Base-by-base conservation (phyloP, 805 yeast species). In the Wickerhamiella slavikovae region DNA sequence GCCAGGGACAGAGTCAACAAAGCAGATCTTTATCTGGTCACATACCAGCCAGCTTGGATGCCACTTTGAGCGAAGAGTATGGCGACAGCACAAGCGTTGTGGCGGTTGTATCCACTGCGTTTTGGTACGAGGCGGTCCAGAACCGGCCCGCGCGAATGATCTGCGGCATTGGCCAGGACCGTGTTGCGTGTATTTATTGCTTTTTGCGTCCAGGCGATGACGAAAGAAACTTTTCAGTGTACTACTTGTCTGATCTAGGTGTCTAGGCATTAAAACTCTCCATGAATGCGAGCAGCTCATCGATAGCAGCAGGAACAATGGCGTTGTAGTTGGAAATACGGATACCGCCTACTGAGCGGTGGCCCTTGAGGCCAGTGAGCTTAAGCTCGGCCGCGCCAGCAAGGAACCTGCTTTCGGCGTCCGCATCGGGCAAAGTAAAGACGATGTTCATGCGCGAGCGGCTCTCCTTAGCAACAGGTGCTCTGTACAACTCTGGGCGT, bases 291-390 rank as follows among this genome's bases (percentile, higher is more conserved):
- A 28, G 32, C 11, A 42, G 34, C 9, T 31, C 30, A 10, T 35
- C 39, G 4, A 35, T 35, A 3, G 46, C 46, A 25, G 63, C 60
- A 28, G 67, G 55, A 4, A 70, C 51, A 30, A 89, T 76, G 11
- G 96, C 94, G 46, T 89, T 85, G 53, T 85, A 83, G 31, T 82
- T 58, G 10, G 95, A 82, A 11, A 91, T 83, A 53, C 98, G 72
- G 54, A 89, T 75, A 18, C 98, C 98, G 29, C 96, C 96, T 25
- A 85, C 96, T 3, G 93, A 79, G 51, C 96, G 68, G 54, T 85
- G 96, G 24, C 98, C 96, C 55, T 82, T 78, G 45, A 85, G 62
- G 5, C 95, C 96, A 4, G 70, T 57, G 37, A 89, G 60, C 2
- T 66, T 62, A 33, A 39, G 47, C 17, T 51, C 64, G 15, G 58